Conservation (phyloP, 2,329 filamentous ascomycete species). For the Monosporascus cannonballus region DNA sequence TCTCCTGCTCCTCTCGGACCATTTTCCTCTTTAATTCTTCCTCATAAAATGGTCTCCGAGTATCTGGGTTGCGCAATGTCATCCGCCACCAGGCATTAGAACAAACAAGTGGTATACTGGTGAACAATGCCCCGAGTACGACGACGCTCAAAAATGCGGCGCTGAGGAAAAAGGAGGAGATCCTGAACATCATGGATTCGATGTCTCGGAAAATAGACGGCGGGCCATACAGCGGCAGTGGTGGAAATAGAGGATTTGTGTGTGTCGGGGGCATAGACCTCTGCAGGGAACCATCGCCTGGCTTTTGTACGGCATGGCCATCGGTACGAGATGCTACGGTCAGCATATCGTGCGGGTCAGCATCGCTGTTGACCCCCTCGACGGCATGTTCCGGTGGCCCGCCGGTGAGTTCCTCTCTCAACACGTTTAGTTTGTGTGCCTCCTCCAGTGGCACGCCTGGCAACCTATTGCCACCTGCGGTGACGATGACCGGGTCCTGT, state of each 20-base stretch:
- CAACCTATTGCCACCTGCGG: constrained; percentile 58
- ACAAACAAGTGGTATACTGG: constrained; percentile 51
- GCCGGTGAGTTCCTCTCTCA: constrained; percentile 42
- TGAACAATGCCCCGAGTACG: constrained; percentile 66
- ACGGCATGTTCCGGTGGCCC: not conserved
- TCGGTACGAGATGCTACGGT: constrained; percentile 19
- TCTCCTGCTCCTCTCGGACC: constrained; percentile 49
- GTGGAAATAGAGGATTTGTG: constrained; percentile 79
- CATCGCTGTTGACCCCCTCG: constrained; percentile 14
- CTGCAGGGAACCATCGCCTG: constrained; percentile 40
- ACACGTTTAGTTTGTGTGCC: constrained; percentile 61
- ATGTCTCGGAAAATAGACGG: constrained; percentile 59
- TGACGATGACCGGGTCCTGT: constrained; percentile 66
- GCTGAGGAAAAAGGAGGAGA: constrained; percentile 69
- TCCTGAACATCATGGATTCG: constrained; percentile 59
- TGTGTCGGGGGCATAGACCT: constrained; percentile 55
- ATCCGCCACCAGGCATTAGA: constrained; percentile 45
- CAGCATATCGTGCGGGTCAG: constrained; percentile 14
- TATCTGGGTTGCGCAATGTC: constrained; percentile 54
- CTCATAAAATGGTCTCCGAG: constrained; percentile 59
- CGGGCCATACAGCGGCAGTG: constrained; percentile 74
- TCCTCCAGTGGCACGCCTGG: constrained; percentile 65
- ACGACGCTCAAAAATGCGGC: constrained; percentile 71
- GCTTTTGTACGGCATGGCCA: constrained; percentile 32
- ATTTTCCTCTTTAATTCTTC: constrained; percentile 61